Evolutionary conservation across 768 basidiomycete species (phyloP).

Genomic region (Suillus cothurnatus): DNA sequence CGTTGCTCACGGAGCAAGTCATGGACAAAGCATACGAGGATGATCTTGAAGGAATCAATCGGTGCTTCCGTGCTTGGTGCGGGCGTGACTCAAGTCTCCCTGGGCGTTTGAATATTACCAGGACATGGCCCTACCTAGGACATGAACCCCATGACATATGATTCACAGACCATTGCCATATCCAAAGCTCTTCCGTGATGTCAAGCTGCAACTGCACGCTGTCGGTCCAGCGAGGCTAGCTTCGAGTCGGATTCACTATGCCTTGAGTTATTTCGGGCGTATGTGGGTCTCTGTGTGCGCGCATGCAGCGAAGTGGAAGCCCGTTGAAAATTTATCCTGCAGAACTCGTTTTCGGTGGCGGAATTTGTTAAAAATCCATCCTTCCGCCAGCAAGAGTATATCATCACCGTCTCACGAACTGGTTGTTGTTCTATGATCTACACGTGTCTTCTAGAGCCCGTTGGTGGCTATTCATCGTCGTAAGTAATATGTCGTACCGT

Average conservation of each 20-base stretch:
- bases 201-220: background rate
- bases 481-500: background rate
- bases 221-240: background rate
- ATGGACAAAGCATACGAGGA: conserved; percentile 10
- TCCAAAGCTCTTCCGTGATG: background rate
- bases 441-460: background rate
- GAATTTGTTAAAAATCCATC: background rate
- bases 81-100: conserved; percentile 10
- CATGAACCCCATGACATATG: background rate
- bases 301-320: conserved; percentile 10
- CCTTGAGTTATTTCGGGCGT: conserved; percentile 3
- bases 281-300: conserved; percentile 7
- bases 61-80: conserved; percentile 16
- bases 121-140: background rate
- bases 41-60: conserved; percentile 6
- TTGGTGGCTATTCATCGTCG: background rate
- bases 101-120: conserved; percentile 1
- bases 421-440: too few relatives aligned
- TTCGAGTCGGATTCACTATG: conserved; percentile 7
- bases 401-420: background rate
- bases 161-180: background rate
- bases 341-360: background rate
- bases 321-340: background rate
- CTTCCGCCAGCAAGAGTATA: background rate
- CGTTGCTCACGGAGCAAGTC: conserved; percentile 8